Base-by-base conservation (phyloP, 1,139 yeast species). In the Kurtzmaniella quercitrusa region DNA sequence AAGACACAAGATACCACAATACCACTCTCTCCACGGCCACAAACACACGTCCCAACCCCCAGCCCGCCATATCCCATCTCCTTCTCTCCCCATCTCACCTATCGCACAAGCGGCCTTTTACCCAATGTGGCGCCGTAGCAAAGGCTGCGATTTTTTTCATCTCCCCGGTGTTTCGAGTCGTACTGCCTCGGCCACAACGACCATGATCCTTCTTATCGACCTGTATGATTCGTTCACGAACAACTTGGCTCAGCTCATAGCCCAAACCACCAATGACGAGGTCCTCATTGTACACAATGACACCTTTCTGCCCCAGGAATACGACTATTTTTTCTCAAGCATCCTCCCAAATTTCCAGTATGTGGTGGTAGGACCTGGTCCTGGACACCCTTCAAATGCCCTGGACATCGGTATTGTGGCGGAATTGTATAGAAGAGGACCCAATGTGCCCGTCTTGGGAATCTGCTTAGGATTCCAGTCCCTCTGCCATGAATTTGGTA, bases 161-260 rank as follows among this genome's bases (percentile, higher is more conserved):
- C 31, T 7, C 10, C 31, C 31, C 14, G 4, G 5, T n/a, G 31
- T n/a, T 27, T 27, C 12, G 10, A 27, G 31, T 27, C 14, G 31
- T 27, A 27, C 10, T 3, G 14, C 31, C 31, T 6, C 31, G 31
- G 14, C 10, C 31, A 27, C 14, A 27, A 37, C 18, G 34, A 16
- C 21, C 27, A 72, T 72, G 78, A 77, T 88, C 44, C 79, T 93
- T 16, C 77, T 93, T 48, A 79, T 93, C 17, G 98, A 93, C 62
- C 90, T 96, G 5, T 91, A 93, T 58, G 98, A 93, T 62, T 91
- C 98, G 10, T 93, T 91, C 70, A 85, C 97, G 3, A 86, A 80
- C 65, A 93, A 93, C 59, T 76, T 93, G 44, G 78, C 80, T 31
- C 75, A 78, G 45, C 72, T 91, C 31, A 62, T 93, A n/a, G 78